Conservation (phyloP, 1,284 basidiomycete genomes). For the Malassezia sympodialis region DNA sequence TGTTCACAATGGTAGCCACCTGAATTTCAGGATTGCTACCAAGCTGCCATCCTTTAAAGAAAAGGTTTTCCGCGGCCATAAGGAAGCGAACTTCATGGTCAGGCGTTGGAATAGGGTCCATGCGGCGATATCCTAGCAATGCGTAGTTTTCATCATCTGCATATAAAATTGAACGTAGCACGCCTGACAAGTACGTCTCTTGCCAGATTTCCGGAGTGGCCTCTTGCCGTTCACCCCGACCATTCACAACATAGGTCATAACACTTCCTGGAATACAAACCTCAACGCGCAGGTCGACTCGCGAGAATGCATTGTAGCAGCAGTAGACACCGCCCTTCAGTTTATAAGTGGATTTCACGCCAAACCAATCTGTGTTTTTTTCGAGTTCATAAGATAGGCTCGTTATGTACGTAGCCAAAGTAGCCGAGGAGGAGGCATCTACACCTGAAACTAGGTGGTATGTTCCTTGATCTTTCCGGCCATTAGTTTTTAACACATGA, state of each 20-base stretch:
- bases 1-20: constrained; percentile 92
- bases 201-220: constrained; percentile 88
- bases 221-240: constrained; percentile 86
- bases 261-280: constrained; percentile 98
- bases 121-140: constrained; percentile 83
- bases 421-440: constrained; percentile 92
- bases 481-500: constrained; percentile 79
- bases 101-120: constrained; percentile 81
- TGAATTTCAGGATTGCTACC: constrained; percentile 97
- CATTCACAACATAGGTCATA: constrained; percentile 82
- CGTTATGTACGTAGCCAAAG: constrained; percentile 94
- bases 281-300: constrained; percentile 91
- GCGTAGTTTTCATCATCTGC: constrained; percentile 87
- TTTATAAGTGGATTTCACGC: constrained; percentile 63
- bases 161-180: constrained; percentile 82
- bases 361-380: constrained; percentile 83
- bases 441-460: constrained; percentile 66
- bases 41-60: constrained; percentile 93
- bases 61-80: constrained; percentile 78
- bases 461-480: constrained; percentile 52
- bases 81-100: constrained; percentile 85
- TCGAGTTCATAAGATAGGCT: constrained; percentile 90
- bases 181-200: constrained; percentile 87
- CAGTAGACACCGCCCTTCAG: constrained; percentile 89
- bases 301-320: constrained; percentile 95